Conservation (phyloP, 2,329 filamentous ascomycete species). For the Sclerotinia trifoliorum region DNA sequence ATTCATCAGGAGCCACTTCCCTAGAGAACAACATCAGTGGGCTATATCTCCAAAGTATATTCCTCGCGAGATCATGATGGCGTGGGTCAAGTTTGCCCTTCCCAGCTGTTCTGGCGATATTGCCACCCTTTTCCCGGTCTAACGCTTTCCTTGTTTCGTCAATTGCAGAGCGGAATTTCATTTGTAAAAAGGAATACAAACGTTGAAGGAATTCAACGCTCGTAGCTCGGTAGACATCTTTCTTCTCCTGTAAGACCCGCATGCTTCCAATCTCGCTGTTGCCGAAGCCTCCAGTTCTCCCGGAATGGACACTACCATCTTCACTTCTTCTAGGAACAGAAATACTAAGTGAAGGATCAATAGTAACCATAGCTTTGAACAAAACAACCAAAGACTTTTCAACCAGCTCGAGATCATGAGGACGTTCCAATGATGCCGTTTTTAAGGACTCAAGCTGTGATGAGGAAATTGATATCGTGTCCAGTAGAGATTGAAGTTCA, state of each 20-base stretch:
- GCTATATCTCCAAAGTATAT: slow-evolving; percentile 81
- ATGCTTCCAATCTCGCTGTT: slow-evolving; percentile 68
- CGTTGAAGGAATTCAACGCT: slow-evolving; percentile 74
- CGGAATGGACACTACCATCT: slow-evolving; percentile 37
- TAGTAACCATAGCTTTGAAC: slow-evolving; percentile 90
- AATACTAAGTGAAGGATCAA: slow-evolving; percentile 74
- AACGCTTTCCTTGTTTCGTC: slow-evolving; percentile 66
- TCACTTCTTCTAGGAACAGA: slow-evolving; percentile 44
- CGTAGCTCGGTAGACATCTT: slow-evolving; percentile 79
- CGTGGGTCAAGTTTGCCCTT: slow-evolving; percentile 65
- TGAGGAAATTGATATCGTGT: slow-evolving; percentile 83
- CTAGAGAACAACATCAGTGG: slow-evolving; percentile 84
- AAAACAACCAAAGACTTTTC: slow-evolving; percentile 76
- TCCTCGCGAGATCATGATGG: slow-evolving; percentile 70
- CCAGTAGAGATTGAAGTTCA: slow-evolving; percentile 83
- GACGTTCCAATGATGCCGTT: slow-evolving; percentile 68
- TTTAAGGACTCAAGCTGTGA: slow-evolving; percentile 73
- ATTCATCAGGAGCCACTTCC: slow-evolving; percentile 78
- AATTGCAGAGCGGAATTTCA: slow-evolving; percentile 75
- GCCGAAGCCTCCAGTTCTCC: slow-evolving; percentile 46
- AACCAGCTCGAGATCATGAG: slow-evolving; percentile 70
- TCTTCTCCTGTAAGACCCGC: slow-evolving; percentile 92
- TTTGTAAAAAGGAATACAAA: slow-evolving; percentile 76
- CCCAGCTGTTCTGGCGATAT: slow-evolving; percentile 47
- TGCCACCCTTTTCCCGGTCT: slow-evolving; percentile 48